Conservation (phyloP, 1,284 basidiomycete species). For the Golubevia pallescens region DNA sequence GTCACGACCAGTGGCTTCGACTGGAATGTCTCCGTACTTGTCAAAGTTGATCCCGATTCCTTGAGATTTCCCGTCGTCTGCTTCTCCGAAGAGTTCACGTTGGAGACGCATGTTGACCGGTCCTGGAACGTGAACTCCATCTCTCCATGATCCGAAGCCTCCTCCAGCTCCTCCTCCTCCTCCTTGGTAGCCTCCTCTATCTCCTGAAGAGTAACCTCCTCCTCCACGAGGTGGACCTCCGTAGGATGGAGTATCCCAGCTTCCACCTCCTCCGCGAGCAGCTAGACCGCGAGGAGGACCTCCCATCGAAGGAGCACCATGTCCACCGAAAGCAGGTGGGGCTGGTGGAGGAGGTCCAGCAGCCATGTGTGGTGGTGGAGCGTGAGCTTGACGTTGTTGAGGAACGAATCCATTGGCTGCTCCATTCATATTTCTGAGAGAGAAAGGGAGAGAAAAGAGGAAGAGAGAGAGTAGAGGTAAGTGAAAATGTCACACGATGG, state of each 20-base stretch:
- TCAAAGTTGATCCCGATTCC: constrained; percentile 64
- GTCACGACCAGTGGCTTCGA: constrained; percentile 58
- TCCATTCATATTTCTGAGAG: background rate
- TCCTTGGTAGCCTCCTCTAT: constrained; percentile 2
- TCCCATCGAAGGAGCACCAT: background rate
- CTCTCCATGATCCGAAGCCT: constrained; percentile 57
- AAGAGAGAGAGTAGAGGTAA: background rate
- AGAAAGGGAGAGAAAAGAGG: background rate
- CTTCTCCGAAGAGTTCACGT: constrained; percentile 60
- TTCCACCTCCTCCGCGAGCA: constrained; percentile 5
- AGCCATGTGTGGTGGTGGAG: background rate
- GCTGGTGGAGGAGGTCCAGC: background rate
- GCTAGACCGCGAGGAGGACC: background rate
- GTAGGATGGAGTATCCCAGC: constrained; percentile 1
- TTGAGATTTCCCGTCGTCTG: constrained; percentile 44
- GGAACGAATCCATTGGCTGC: background rate
- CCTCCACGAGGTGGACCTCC: constrained; percentile 4
- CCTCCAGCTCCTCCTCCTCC: constrained; percentile 34
- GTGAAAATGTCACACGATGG: background rate
- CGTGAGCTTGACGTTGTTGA: background rate
- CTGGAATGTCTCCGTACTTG: constrained; percentile 65
- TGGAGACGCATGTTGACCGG: constrained; percentile 51
- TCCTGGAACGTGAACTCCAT: constrained; percentile 52
- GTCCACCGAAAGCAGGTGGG: background rate
- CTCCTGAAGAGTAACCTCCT: constrained; percentile 4